These are phyloP conservation scores for Cantharellus anzutake DNA, from an alignment of 768 basidiomycete genomes.

Conservation along the genomic window DNA sequence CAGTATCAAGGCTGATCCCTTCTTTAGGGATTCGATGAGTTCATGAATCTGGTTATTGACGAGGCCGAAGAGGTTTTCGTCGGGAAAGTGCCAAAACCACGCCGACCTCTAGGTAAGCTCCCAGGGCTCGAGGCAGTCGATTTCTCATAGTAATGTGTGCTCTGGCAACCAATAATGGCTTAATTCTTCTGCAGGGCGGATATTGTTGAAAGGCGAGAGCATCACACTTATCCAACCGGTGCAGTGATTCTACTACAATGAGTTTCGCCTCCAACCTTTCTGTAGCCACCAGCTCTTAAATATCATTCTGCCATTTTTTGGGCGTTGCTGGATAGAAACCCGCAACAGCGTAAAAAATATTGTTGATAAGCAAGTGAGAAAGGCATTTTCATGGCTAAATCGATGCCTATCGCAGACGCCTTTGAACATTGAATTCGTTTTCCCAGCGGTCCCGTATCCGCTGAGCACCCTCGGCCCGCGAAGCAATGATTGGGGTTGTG, in stretches of 20 bases:
- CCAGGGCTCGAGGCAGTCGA: neutral
- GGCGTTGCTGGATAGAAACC: too few species aligned
- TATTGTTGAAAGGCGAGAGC: conserved; percentile 92
- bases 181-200: conserved; percentile 42
- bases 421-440: neutral
- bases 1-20: conserved; percentile 20
- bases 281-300: neutral
- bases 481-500: conserved; percentile 34
- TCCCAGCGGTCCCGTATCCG: conserved; percentile 63
- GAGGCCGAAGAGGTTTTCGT: conserved; percentile 85
- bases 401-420: too few species aligned
- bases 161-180: neutral
- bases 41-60: conserved; percentile 96
- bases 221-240: conserved; percentile 84
- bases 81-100: conserved; percentile 63
- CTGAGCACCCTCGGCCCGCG: conserved; percentile 46
- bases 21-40: conserved; percentile 90
- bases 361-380: too few species aligned
- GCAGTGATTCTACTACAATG: neutral
- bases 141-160: neutral
- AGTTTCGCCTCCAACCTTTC: neutral
- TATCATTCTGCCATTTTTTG: too few species aligned
- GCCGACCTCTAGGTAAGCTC: conserved; percentile 58
- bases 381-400: too few species aligned
- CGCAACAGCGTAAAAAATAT: too few species aligned